Percentiles rank a stretch among this genome's conserved stretches.
Evolutionary conservation across 75 land plant genomes (phyloP).

Genomic region (Pinus albicaulis): DNA sequence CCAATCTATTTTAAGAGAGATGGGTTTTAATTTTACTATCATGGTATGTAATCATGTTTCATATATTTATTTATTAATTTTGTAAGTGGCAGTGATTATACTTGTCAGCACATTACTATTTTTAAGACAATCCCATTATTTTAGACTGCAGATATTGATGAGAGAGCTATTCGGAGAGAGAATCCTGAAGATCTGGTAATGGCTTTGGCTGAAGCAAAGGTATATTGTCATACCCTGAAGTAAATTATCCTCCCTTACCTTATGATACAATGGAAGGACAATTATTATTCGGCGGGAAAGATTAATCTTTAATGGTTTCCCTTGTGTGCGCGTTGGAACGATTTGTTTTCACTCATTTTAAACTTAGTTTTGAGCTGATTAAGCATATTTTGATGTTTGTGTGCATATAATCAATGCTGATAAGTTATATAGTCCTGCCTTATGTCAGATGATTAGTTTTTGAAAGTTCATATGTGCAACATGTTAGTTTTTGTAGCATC

Average conservation of each 20-base stretch:
- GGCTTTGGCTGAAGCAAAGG: conserved; percentile 93
- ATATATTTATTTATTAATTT: background rate
- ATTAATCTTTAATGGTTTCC: background rate
- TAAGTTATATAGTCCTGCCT: background rate
- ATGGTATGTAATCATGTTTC: conserved; percentile 32
- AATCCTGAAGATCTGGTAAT: conserved; percentile 87
- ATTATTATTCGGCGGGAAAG: background rate
- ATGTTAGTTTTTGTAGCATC: too few relatives aligned
- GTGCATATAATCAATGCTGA: background rate
- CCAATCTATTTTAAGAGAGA: conserved; percentile 62
- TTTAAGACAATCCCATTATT: conserved; percentile 10
- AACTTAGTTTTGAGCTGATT: background rate
- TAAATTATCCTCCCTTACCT: background rate
- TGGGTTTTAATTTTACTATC: conserved; percentile 74
- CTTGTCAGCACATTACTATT: background rate
- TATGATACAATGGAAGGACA: background rate
- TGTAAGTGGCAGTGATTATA: background rate
- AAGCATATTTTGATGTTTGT: background rate
- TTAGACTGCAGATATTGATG: conserved; percentile 89
- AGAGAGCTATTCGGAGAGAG: conserved; percentile 74
- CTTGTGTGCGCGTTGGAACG: background rate
- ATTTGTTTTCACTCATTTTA: background rate
- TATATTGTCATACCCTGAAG: conserved; percentile 1
- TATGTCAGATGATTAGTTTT: background rate
- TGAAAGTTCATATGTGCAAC: background rate